Conservation (phyloP, 2,329 filamentous ascomycete species). For the Rutstroemia sydowiana region DNA sequence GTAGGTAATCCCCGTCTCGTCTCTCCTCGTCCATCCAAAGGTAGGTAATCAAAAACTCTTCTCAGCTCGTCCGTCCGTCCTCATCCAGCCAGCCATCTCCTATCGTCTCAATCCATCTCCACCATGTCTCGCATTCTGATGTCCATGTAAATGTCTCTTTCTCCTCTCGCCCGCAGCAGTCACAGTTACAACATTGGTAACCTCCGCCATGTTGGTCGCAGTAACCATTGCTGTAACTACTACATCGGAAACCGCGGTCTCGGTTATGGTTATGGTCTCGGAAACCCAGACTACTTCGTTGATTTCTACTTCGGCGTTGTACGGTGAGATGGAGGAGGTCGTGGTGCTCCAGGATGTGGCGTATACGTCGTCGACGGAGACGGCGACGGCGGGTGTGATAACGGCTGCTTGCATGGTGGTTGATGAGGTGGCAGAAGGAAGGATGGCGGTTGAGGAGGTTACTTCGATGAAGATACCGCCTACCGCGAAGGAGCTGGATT, state of each 20-base stretch:
- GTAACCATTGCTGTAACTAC: too few relatives aligned
- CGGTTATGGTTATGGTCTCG: neutral
- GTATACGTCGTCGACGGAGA: constrained; percentile 27
- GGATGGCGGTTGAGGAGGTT: neutral
- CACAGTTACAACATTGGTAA: neutral
- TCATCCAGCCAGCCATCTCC: too few relatives aligned
- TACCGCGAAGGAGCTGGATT: constrained; percentile 17
- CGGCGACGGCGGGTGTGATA: constrained; percentile 17
- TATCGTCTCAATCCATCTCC: neutral
- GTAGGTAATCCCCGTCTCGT: too few relatives aligned
- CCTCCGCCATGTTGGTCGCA: too few relatives aligned
- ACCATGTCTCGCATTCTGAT: constrained; percentile 1
- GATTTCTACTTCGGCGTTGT: constrained; percentile 33
- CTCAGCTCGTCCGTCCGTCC: too few relatives aligned
- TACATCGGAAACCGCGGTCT: neutral
- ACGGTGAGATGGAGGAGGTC: constrained; percentile 24
- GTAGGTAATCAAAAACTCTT: too few relatives aligned
- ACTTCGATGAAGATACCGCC: constrained; percentile 30
- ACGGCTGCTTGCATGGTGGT: constrained; percentile 5
- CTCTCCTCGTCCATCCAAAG: too few relatives aligned
- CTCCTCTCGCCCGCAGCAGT: neutral
- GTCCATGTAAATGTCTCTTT: constrained; percentile 8
- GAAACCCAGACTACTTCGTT: constrained; percentile 49
- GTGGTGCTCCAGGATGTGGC: constrained; percentile 48
- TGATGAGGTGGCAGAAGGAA: neutral